Percentiles rank a stretch among this genome's conserved stretches.
These are phyloP conservation scores for Dothiorella sarmentorum DNA, from an alignment of 2,329 filamentous ascomycete genomes.

Conservation along the genomic window DNA sequence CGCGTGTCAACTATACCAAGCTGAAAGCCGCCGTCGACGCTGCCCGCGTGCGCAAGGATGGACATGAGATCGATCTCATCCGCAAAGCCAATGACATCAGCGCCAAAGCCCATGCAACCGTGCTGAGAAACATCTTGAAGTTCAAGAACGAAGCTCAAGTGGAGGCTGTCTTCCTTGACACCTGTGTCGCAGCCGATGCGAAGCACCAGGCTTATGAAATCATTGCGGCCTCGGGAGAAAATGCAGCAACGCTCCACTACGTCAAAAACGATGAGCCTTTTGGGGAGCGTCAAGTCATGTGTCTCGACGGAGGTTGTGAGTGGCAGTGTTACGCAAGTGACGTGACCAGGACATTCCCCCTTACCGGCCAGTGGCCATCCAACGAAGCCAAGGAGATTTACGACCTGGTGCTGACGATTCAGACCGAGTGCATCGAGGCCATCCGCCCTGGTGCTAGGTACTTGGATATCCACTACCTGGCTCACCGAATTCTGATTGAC, in stretches of 20 bases:
- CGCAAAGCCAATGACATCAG: slow-evolving; percentile 78
- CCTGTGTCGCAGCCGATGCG: slow-evolving; percentile 69
- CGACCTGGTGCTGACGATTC: slow-evolving; percentile 75
- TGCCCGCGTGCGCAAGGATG: slow-evolving; percentile 76
- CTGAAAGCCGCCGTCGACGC: slow-evolving; percentile 73
- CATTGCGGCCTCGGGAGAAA: slow-evolving; percentile 82
- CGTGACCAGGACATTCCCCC: slow-evolving; percentile 82
- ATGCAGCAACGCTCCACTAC: slow-evolving; percentile 85
- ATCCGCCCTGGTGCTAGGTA: slow-evolving; percentile 68
- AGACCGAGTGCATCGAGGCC: slow-evolving; percentile 66
- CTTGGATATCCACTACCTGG: slow-evolving; percentile 68
- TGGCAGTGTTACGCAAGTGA: slow-evolving; percentile 84
- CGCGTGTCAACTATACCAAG: slow-evolving; percentile 45
- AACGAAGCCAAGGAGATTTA: slow-evolving; percentile 71
- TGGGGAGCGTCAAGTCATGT: slow-evolving; percentile 63
- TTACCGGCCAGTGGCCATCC: slow-evolving; percentile 65
- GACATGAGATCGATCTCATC: slow-evolving; percentile 78
- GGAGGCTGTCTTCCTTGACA: slow-evolving; percentile 71
- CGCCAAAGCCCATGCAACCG: slow-evolving; percentile 68
- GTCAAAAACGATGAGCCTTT: slow-evolving; percentile 72
- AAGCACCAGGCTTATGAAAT: slow-evolving; percentile 79
- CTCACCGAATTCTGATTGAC: slow-evolving; percentile 67
- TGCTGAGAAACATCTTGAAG: slow-evolving; percentile 60
- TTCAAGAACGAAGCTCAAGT: slow-evolving; percentile 78
- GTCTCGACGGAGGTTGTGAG: slow-evolving; percentile 86